These are phyloP conservation scores for Pichia heedii DNA, from an alignment of 805 yeast species.

Conservation along the genomic window DNA sequence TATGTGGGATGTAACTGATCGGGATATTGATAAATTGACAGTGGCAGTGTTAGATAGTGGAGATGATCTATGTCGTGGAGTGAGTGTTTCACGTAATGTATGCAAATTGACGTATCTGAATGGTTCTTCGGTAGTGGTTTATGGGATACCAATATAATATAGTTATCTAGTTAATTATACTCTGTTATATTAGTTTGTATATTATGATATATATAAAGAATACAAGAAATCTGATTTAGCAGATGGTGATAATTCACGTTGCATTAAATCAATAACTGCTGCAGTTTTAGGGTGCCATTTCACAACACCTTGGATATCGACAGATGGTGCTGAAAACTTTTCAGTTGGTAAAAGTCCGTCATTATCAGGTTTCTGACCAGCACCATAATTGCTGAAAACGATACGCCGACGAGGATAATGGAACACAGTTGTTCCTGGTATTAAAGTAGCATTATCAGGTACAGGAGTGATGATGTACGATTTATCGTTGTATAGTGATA, in stretches of 20 bases:
- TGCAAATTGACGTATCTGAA: constrained; percentile 71
- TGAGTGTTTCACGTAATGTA: constrained; percentile 43
- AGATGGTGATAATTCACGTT: neutral
- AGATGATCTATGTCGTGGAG: constrained; percentile 42
- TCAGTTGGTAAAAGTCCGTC: neutral
- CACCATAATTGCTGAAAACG: neutral
- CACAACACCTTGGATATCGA: neutral
- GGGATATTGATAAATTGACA: constrained; percentile 81
- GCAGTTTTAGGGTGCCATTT: neutral
- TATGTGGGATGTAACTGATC: constrained; percentile 96
- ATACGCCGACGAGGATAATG: neutral
- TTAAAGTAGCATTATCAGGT: neutral
- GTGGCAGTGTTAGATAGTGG: constrained; percentile 50
- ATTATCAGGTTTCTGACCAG: neutral
- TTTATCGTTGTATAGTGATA: neutral
- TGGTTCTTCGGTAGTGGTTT: constrained; percentile 88
- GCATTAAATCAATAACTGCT: neutral
- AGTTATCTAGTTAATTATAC: too few species aligned
- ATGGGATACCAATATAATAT: constrained; percentile 63
- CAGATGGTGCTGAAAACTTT: neutral
- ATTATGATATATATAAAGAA: neutral
- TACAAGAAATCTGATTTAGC: neutral
- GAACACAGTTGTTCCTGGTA: neutral
- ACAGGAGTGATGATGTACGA: neutral
- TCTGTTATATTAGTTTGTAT: neutral